Evolutionary conservation across 805 yeast species (phyloP).

Genomic region (Jamesozyma lodderae): DNA sequence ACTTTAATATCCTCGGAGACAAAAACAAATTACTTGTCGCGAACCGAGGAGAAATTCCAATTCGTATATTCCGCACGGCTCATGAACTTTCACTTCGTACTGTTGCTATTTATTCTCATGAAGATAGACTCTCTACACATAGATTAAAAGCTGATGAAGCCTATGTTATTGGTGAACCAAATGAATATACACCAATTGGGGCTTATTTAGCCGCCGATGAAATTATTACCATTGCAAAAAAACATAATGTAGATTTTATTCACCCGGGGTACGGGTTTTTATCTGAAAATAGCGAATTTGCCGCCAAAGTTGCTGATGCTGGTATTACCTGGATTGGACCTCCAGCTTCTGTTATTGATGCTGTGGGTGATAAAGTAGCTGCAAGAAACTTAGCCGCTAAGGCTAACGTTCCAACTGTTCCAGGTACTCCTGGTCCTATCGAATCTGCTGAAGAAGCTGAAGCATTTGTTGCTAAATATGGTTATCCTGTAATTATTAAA

Average conservation of each 20-base stretch:
- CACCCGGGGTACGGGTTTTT: slow-evolving; percentile 92
- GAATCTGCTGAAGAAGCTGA: slow-evolving; percentile 68
- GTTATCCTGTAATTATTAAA: slow-evolving; percentile 93
- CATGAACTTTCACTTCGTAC: slow-evolving; percentile 96
- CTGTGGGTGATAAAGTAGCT: slow-evolving; percentile 94
- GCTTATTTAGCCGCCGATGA: slow-evolving; percentile 95
- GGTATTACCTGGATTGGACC: slow-evolving; percentile 98
- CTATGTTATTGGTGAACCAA: slow-evolving; percentile 81
- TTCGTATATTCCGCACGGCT: slow-evolving; percentile 90
- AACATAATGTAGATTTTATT: slow-evolving; percentile 72
- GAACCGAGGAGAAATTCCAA: slow-evolving; percentile 79
- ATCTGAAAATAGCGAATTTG: slow-evolving; percentile 88
- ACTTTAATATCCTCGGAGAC: slow-evolving; percentile 31
- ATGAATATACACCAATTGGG: slow-evolving; percentile 89
- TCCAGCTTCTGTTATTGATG: slow-evolving; percentile 72
- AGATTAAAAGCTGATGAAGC: slow-evolving; percentile 91
- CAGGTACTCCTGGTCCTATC: slow-evolving; percentile 98
- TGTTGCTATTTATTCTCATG: slow-evolving; percentile 93
- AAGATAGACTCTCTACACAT: slow-evolving; percentile 91
- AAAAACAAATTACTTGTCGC: slow-evolving; percentile 63
- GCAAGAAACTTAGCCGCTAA: slow-evolving; percentile 81
- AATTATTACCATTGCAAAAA: slow-evolving; percentile 75
- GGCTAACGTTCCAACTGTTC: slow-evolving; percentile 86
- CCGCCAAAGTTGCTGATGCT: slow-evolving; percentile 77
- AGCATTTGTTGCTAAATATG: slow-evolving; percentile 72